phyloP scores from a whole-genome alignment of 2,329 filamentous ascomycete species.

The Bertia moriformis region DNA sequence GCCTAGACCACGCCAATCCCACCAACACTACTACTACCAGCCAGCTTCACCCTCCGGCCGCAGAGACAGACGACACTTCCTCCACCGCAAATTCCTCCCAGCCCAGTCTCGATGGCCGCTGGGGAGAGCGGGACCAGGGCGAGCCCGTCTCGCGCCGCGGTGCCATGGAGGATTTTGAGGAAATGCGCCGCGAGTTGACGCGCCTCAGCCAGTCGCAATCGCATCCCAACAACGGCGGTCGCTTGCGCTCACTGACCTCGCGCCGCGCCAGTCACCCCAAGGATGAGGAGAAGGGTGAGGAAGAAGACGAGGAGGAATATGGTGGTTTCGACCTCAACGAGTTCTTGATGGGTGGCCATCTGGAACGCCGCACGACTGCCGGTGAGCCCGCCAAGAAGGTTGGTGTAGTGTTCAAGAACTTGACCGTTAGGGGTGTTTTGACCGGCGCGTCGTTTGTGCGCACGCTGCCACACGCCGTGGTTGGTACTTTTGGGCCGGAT shows the following conservation, averaged over 20 bases:
- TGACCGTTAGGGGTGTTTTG: conserved; percentile 60
- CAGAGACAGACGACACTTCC: no score
- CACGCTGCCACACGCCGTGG: conserved; percentile 58
- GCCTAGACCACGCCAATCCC: no score
- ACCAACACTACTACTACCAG: no score
- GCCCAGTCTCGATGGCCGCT: not conserved
- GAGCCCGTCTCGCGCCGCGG: not conserved
- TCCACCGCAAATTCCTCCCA: not conserved
- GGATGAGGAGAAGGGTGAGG: conserved; percentile 15
- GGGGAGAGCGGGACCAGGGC: not conserved
- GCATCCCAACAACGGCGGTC: not conserved
- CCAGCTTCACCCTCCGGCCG: no score
- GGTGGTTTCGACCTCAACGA: conserved; percentile 54
- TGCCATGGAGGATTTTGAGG: conserved; percentile 1
- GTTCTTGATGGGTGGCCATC: conserved; percentile 61
- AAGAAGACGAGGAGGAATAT: conserved; percentile 27
- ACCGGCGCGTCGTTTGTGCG: conserved; percentile 54
- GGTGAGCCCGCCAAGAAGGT: conserved; percentile 61
- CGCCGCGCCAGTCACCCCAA: conserved; percentile 10
- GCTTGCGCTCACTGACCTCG: not conserved
- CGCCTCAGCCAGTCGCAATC: not conserved
- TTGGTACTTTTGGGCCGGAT: conserved; percentile 71
- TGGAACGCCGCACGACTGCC: conserved; percentile 53
- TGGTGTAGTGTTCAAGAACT: conserved; percentile 61
- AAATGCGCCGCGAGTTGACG: not conserved